Conservation (phyloP, 345 rosid species). For the Xanthoceras sorbifolium region DNA sequence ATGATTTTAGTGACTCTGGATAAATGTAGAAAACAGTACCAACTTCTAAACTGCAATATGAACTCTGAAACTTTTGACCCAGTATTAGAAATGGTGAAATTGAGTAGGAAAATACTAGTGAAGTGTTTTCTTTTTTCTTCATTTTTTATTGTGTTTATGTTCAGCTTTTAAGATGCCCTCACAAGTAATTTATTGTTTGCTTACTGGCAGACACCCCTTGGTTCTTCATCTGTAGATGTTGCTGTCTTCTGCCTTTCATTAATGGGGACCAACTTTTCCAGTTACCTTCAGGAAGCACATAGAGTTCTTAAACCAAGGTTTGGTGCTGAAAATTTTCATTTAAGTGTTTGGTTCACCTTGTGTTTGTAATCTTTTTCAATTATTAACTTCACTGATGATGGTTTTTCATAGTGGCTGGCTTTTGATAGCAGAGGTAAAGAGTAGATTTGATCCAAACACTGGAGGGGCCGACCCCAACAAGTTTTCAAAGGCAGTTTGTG, state of each 20-base stretch:
- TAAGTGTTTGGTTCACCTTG: slow-evolving; percentile 3
- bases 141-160: not conserved
- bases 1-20: not conserved
- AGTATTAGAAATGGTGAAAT: not conserved
- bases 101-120: not conserved
- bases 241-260: slow-evolving; percentile 93
- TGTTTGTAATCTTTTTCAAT: not conserved
- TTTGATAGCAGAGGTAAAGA: slow-evolving; percentile 94
- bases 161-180: not conserved
- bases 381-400: slow-evolving; percentile 1
- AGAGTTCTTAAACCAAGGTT: slow-evolving; percentile 93
- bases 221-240: slow-evolving; percentile 68
- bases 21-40: not conserved
- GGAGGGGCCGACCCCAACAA: slow-evolving; percentile 86
- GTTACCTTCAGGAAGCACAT: slow-evolving; percentile 74
- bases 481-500: slow-evolving; percentile 70
- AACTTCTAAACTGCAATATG: not conserved
- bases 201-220: slow-evolving; percentile 66
- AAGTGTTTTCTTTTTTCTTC: too few relatives aligned
- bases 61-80: not conserved
- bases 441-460: slow-evolving; percentile 87
- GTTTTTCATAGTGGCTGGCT: slow-evolving; percentile 73
- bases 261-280: slow-evolving; percentile 88
- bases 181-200: slow-evolving; percentile 1
- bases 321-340: slow-evolving; percentile 8